These are phyloP conservation scores for Rubia balearica DNA, from an alignment of 305 asterid species.

Conservation along the genomic window DNA sequence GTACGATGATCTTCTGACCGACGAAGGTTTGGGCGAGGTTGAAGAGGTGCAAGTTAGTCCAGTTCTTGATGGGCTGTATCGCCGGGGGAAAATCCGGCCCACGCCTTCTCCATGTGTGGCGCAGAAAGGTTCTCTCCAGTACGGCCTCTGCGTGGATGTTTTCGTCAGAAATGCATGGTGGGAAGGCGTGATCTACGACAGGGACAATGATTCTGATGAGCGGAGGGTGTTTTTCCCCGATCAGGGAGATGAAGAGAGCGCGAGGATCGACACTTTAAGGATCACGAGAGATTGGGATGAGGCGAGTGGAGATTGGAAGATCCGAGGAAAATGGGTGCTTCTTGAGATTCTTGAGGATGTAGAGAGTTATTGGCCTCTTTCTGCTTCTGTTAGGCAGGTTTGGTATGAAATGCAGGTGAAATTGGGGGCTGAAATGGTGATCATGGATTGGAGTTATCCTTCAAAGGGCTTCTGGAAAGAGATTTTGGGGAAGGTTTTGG, in stretches of 20 bases:
- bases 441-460: conserved; percentile 64
- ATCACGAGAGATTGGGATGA: conserved; percentile 77
- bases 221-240: conserved; percentile 80
- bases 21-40: conserved; percentile 38
- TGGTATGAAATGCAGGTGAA: conserved; percentile 73
- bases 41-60: conserved; percentile 50
- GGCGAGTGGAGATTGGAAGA: conserved; percentile 51
- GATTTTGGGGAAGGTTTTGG: conserved; percentile 39
- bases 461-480: conserved; percentile 43
- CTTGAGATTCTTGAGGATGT: conserved; percentile 61
- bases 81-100: conserved; percentile 73
- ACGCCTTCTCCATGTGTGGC: conserved; percentile 30
- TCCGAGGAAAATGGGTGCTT: conserved; percentile 67
- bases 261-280: conserved; percentile 35
- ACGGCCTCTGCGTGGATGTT: conserved; percentile 74
- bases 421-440: conserved; percentile 29
- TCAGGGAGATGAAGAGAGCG: conserved; percentile 71
- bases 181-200: conserved; percentile 91
- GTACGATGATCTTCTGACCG: conserved; percentile 51
- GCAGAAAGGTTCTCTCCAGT: conserved; percentile 31
- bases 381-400: conserved; percentile 64
- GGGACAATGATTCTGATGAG: conserved; percentile 36
- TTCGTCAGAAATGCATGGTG: conserved; percentile 68
- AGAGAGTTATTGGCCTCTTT: conserved; percentile 34
- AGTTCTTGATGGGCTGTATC: conserved; percentile 42